phyloP scores from a whole-genome alignment of 495 filamentous ascomycete species.

The Penicillium argentinense region DNA sequence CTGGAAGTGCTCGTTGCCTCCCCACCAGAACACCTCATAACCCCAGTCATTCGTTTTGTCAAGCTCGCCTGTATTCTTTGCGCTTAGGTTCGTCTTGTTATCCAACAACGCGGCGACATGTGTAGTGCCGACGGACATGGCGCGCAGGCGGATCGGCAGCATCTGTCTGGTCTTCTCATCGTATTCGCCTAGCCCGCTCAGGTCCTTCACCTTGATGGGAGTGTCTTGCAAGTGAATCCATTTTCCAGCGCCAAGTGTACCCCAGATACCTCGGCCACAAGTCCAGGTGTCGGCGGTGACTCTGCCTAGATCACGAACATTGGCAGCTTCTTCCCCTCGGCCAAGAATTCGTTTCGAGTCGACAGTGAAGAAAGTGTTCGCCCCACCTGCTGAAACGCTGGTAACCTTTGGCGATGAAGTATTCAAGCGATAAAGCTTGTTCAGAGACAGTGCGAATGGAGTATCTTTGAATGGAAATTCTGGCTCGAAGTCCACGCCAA shows the following conservation, averaged over 20 bases:
- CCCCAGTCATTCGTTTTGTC: conserved; percentile 68
- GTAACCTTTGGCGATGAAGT: conserved; percentile 61
- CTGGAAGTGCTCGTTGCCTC: conserved; percentile 90
- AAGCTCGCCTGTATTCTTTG: conserved; percentile 44
- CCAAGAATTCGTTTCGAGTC: conserved; percentile 64
- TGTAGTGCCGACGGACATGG: conserved; percentile 70
- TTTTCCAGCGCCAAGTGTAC: conserved; percentile 77
- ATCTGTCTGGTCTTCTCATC: conserved; percentile 67
- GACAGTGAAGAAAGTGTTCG: conserved; percentile 81
- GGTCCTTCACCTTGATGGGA: conserved; percentile 77
- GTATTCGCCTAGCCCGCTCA: conserved; percentile 82
- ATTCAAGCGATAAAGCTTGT: conserved; percentile 67
- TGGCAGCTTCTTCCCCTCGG: conserved; percentile 41
- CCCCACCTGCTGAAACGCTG: conserved; percentile 77
- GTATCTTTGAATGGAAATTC: conserved; percentile 62
- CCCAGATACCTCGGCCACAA: conserved; percentile 81
- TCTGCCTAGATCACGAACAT: conserved; percentile 46
- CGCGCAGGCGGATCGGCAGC: conserved; percentile 73
- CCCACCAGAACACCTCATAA: conserved; percentile 87
- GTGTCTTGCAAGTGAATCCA: conserved; percentile 85
- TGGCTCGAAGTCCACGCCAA: conserved; percentile 69
- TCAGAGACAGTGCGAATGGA: conserved; percentile 66
- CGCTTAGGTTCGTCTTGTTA: conserved; percentile 65
- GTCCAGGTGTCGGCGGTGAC: conserved; percentile 77
- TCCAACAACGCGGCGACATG: conserved; percentile 80